phyloP scores from a whole-genome alignment of 1,139 yeast species.

The Waltiozyma sp. region DNA sequence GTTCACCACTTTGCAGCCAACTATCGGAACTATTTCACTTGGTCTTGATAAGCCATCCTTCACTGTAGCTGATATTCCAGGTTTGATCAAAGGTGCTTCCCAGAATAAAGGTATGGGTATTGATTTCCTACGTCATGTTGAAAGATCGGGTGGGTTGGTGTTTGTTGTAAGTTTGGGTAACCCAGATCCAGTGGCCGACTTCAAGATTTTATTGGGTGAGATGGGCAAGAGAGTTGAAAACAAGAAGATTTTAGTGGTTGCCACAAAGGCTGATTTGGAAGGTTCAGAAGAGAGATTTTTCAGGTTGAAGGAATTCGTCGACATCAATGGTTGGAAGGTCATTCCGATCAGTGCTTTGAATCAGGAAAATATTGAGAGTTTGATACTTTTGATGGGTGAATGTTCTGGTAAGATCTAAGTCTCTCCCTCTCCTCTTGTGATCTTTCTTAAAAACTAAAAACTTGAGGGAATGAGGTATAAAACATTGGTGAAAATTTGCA shows the following conservation, averaged over 20 bases:
- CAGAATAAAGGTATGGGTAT: slow-evolving; percentile 87
- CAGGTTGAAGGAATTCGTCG: slow-evolving; percentile 32
- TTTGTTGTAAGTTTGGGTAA: slow-evolving; percentile 73
- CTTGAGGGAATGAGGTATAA: no score
- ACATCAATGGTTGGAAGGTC: slow-evolving; percentile 44
- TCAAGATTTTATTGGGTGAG: slow-evolving; percentile 52
- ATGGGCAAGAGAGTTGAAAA: slow-evolving; percentile 54
- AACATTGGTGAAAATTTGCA: no score
- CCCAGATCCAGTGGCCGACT: slow-evolving; percentile 50
- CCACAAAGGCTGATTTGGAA: slow-evolving; percentile 81
- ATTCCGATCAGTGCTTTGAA: slow-evolving; percentile 79
- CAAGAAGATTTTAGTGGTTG: slow-evolving; percentile 65
- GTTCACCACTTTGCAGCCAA: slow-evolving; percentile 87
- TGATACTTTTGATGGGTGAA: slow-evolving; percentile 63
- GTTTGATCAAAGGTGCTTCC: slow-evolving; percentile 81
- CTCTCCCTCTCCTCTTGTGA: no score
- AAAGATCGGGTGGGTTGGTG: slow-evolving; percentile 80
- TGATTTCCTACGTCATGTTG: slow-evolving; percentile 85
- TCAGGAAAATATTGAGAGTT: slow-evolving; percentile 59
- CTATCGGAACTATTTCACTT: slow-evolving; percentile 73
- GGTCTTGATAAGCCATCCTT: slow-evolving; percentile 63
- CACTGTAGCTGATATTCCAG: slow-evolving; percentile 96
- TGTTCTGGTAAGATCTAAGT: slow-evolving; percentile 31
- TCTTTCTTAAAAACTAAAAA: no score
- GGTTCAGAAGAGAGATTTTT: slow-evolving; percentile 36